Evolutionary conservation across 768 basidiomycete genomes (phyloP).

Genomic region (Gyrodon lividus): DNA sequence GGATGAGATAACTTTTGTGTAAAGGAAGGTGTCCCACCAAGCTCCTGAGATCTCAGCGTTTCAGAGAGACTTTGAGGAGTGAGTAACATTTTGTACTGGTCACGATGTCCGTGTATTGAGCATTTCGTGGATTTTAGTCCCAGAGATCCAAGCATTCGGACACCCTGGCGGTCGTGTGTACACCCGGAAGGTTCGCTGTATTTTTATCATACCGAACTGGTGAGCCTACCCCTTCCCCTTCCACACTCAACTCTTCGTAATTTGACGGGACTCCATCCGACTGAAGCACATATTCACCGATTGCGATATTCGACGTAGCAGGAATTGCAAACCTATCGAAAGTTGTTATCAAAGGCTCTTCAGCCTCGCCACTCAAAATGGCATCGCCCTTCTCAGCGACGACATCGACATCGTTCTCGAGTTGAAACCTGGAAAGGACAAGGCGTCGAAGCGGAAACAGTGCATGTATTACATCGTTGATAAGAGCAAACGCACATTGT

Average conservation of each 20-base stretch:
- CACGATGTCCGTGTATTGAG: background rate
- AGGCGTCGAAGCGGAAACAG: background rate
- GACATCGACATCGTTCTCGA: slow-evolving; percentile 8
- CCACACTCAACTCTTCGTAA: background rate
- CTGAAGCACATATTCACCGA: slow-evolving; percentile 11
- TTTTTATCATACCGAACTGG: slow-evolving; percentile 23
- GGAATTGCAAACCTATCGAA: background rate
- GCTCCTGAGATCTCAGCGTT: background rate
- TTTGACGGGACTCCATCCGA: background rate
- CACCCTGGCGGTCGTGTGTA: slow-evolving; percentile 14
- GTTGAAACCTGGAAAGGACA: background rate
- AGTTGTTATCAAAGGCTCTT: background rate
- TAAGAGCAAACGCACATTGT: slow-evolving; percentile 1
- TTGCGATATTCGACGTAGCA: slow-evolving; percentile 1
- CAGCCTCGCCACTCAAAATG: background rate
- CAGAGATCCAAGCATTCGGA: background rate
- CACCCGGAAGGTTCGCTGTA: slow-evolving; percentile 28
- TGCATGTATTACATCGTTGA: slow-evolving; percentile 14
- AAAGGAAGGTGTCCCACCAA: background rate
- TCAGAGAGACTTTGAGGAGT: background rate
- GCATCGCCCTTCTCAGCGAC: background rate
- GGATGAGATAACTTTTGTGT: background rate
- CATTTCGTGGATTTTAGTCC: background rate
- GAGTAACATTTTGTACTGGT: background rate
- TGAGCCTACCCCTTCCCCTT: background rate